phyloP scores from a whole-genome alignment of 2,329 filamentous ascomycete species.

The Madurella fahalii region DNA sequence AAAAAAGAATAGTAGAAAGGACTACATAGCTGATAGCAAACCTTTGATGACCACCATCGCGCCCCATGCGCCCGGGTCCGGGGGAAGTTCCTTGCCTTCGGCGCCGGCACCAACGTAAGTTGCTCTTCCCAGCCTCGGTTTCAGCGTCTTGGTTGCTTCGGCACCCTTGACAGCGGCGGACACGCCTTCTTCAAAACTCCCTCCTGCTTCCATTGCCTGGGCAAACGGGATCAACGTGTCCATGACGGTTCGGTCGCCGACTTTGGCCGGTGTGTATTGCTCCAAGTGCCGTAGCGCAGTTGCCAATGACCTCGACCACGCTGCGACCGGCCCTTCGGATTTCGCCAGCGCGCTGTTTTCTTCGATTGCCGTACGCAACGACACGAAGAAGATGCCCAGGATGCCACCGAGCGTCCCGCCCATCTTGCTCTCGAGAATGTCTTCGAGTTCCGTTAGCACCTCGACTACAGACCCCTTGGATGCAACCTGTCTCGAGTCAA shows the following conservation, averaged over 20 bases:
- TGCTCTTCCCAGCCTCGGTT: conserved; percentile 61
- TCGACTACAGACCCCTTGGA: conserved; percentile 43
- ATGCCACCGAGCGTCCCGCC: conserved; percentile 50
- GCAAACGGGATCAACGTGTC: conserved; percentile 54
- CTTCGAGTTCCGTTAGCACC: conserved; percentile 47
- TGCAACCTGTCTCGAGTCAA: conserved; percentile 36
- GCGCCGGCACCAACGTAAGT: conserved; percentile 61
- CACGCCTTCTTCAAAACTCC: conserved; percentile 51
- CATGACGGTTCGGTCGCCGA: conserved; percentile 55
- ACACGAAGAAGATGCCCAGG: conserved; percentile 52
- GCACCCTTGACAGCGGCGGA: conserved; percentile 56
- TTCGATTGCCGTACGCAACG: conserved; percentile 40
- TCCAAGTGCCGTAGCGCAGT: conserved; percentile 44
- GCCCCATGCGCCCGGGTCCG: conserved; percentile 69
- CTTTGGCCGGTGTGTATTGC: conserved; percentile 51
- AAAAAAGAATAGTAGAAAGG: not conserved
- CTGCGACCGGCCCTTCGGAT: conserved; percentile 32
- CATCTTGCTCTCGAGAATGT: conserved; percentile 55
- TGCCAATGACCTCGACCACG: conserved; percentile 43
- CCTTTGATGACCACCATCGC: conserved; percentile 47
- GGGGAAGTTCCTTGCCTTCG: conserved; percentile 50
- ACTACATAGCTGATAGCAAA: conserved; percentile 11
- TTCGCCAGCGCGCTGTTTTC: conserved; percentile 23
- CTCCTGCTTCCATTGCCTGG: conserved; percentile 42
- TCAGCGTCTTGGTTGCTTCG: conserved; percentile 60